Evolutionary conservation across 176 grass and related monocot species (phyloP), one percentile per base, ranked within the genome.

Genomic region (Alloteropsis semialata): DNA sequence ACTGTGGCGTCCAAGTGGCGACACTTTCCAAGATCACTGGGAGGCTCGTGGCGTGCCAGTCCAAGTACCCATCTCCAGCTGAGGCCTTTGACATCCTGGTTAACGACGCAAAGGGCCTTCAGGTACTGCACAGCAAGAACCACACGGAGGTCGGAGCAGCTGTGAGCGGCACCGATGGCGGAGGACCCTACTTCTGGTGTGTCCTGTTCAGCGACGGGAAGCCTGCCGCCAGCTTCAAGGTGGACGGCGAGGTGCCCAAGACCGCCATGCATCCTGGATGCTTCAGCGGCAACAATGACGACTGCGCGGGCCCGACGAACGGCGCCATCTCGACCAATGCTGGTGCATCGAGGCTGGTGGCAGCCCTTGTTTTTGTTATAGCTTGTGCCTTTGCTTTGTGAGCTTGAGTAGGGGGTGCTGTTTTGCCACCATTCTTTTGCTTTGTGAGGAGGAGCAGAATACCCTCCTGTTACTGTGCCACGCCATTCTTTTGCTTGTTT

Each of bases 201-300:
- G 63, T 99, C 69, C 46, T 99, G 32, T 96, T 99, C 85, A 99
- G 96, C 37, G 82, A 66, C 13, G 93, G 91, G 55, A 99, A 92
- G 80, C 60, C 91, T 0, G 85, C 88, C 11, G 84, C 79, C 77
- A 96, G 85, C 80, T 99, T 99, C 73, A 80, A 88, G 36, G 80
- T 96, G 36, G 88, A 95, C 0, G 91, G 93, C 8, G 93, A 91
- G 24, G 91, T 93, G 60, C 84, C 89, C 10, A 98, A 96, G 73
- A 13, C 65, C 0, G 93, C 84, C 8, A 89, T 86, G 29, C 84
- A 45, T 9, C 93, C 96, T 2, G 91, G 96, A 27, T 96, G 93
- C 82, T 96, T 92, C 70, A 96, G 96, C 10, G 96, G 96, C 74
- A 93, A 88, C 74, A 76, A 93, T 17, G 91, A 95, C 38, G 89